Evolutionary conservation across 805 yeast species (phyloP).

Genomic region (Nakazawaea anatomiae): DNA sequence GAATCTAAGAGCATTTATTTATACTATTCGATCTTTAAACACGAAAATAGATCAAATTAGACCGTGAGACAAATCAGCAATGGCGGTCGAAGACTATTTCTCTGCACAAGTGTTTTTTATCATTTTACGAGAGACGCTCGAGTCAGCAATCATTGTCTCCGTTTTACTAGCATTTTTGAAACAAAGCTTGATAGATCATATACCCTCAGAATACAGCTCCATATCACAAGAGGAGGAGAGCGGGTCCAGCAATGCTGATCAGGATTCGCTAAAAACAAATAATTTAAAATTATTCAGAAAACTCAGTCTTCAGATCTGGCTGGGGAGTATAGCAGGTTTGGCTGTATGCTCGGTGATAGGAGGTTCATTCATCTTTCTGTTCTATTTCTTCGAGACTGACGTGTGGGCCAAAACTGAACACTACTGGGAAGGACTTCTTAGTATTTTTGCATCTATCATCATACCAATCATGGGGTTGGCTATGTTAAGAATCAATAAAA

Average conservation of each 20-base stretch:
- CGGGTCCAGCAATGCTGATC: not conserved
- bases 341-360: conserved; percentile 34
- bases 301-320: conserved; percentile 35
- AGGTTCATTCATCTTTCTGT: conserved; percentile 29
- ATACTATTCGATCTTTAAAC: too few species aligned
- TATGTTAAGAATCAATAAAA: conserved; percentile 34
- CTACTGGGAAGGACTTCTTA: conserved; percentile 42
- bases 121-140: conserved; percentile 39
- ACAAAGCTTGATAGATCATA: conserved; percentile 18
- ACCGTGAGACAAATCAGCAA: not conserved
- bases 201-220: not conserved
- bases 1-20: too few species aligned
- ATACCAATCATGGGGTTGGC: conserved; percentile 42
- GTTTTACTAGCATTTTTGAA: conserved; percentile 39
- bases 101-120: conserved; percentile 41
- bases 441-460: conserved; percentile 36
- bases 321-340: conserved; percentile 36
- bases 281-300: conserved; percentile 6
- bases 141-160: conserved; percentile 42
- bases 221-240: not conserved
- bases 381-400: conserved; percentile 36
- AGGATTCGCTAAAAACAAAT: not conserved
- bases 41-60: too few species aligned
- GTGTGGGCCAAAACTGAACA: conserved; percentile 41
- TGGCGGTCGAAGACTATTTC: conserved; percentile 23